These are phyloP conservation scores for Coniochaeta prunicola DNA, from an alignment of 2,329 filamentous ascomycete species.

Conservation along the genomic window DNA sequence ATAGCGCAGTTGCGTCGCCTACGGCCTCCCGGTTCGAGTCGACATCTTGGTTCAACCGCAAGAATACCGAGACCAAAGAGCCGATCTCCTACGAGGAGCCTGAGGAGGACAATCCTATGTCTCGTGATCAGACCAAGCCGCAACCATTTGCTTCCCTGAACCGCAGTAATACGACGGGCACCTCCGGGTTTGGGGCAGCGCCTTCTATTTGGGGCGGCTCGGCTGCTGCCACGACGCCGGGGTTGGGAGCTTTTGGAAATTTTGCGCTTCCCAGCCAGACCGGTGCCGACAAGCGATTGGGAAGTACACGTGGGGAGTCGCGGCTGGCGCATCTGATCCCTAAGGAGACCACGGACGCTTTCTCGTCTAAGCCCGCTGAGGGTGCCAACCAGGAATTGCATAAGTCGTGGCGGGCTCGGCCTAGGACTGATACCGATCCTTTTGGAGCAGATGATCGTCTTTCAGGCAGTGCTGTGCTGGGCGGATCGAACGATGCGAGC, in stretches of 20 bases:
- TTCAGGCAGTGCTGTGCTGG: constrained; percentile 65
- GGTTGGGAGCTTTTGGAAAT: constrained; percentile 82
- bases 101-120: constrained; percentile 34
- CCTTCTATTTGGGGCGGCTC: constrained; percentile 38
- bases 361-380: constrained; percentile 43
- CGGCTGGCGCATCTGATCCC: constrained; percentile 79
- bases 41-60: constrained; percentile 49
- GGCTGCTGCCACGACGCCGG: constrained; percentile 52
- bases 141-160: constrained; percentile 39
- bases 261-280: constrained; percentile 63
- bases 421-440: constrained; percentile 67
- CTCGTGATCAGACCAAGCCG: constrained; percentile 19
- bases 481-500: constrained; percentile 66
- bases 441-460: constrained; percentile 60
- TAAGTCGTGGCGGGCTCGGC: constrained; percentile 50
- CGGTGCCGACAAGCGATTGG: constrained; percentile 67
- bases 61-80: constrained; percentile 46
- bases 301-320: constrained; percentile 66
- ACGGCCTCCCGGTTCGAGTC: constrained; percentile 54
- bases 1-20: constrained; percentile 51
- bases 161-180: constrained; percentile 48
- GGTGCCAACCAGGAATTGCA: constrained; percentile 31
- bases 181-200: constrained; percentile 31
- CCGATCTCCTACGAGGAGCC: constrained; percentile 39
- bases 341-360: constrained; percentile 66